Evolutionary conservation across 306 rosid genomes (phyloP), one percentile per base, ranked within the genome.

Genomic region (Lagenaria siceraria): DNA sequence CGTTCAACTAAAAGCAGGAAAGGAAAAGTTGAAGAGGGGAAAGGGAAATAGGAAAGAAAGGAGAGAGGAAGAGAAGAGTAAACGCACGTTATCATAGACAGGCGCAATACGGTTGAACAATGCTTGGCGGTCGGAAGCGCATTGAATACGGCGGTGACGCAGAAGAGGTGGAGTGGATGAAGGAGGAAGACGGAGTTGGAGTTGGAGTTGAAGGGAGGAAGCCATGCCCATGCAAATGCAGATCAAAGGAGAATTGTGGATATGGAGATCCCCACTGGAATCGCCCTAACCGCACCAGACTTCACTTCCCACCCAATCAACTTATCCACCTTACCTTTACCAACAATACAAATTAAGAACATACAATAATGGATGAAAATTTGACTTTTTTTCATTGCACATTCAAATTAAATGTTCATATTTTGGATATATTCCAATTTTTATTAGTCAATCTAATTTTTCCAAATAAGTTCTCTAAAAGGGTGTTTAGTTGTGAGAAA

Each of bases 41-140:
- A 73, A 65, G 5, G 62, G 13, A 62, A 52, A 53, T 7, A 8
- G 31, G 48, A 59, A 12, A 42, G 35, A 4, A n/a, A 0, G 18
- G 43, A 56, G 18, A 10, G 33, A 6, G 68, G 12, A 77, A 43
- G 36, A 38, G 17, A 36, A n/a, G 4, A 65, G 42, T 31, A 53
- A 51, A 86, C 85, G 38, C 46, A 91, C 97, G 82, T 81, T 88
- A 81, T 91, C 98, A 61, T 89, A 93, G 63, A 91, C 89, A 81
- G 98, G 97, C 11, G 97, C 96, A 76, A 91, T 91, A 84, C 98
- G 97, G 85, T 69, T 86, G 76, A 91, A 93, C 74, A 93, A 84
- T 40, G 87, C 88, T 60, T 54, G 96, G 42, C 97, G 93, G 2
- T 88, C 89, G 78, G 63, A 48, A 63, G 88, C 14, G 76, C 90